phyloP scores from a whole-genome alignment of 2,329 filamentous ascomycete species.

The Escovopsis weberi region DNA sequence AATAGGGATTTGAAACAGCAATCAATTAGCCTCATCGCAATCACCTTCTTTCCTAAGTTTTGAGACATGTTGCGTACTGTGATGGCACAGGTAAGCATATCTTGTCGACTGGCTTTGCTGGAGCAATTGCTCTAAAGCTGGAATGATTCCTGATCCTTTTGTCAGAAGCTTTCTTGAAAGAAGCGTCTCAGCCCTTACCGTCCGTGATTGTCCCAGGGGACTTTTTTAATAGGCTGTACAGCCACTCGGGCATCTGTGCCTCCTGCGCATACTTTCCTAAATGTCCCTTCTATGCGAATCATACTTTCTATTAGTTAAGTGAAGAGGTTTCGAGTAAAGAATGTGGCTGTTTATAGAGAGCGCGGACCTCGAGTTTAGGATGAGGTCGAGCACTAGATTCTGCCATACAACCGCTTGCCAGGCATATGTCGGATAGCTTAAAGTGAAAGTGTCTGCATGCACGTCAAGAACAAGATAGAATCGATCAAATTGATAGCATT shows the following conservation, averaged over 20 bases:
- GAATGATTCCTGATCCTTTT: conserved; percentile 37
- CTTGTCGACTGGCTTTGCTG: conserved; percentile 46
- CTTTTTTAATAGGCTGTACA: conserved; percentile 45
- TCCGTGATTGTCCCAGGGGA: conserved; percentile 40
- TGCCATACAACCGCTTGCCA: too few species aligned
- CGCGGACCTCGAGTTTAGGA: too few species aligned
- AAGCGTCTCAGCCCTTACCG: conserved; percentile 22
- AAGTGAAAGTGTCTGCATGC: too few species aligned
- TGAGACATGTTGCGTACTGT: conserved; percentile 61
- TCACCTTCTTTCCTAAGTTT: conserved; percentile 62
- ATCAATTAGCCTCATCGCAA: not conserved
- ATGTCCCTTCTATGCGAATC: conserved; percentile 36
- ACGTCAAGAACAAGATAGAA: too few species aligned
- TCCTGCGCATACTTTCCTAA: conserved; percentile 61
- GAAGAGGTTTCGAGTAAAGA: not conserved
- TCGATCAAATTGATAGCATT: too few species aligned
- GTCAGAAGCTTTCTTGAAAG: not conserved
- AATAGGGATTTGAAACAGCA: too few species aligned
- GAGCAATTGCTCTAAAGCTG: conserved; percentile 47
- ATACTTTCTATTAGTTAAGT: not conserved
- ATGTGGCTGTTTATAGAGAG: too few species aligned
- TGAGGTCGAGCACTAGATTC: too few species aligned
- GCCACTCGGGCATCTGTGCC: conserved; percentile 57
- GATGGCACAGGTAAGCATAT: conserved; percentile 67
- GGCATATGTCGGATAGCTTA: too few species aligned